A percentile compares a stretch with the other conserved stretches of the same genome.
Conservation (phyloP, 495 filamentous ascomycete species). For the Alectoria sarmentosa region DNA sequence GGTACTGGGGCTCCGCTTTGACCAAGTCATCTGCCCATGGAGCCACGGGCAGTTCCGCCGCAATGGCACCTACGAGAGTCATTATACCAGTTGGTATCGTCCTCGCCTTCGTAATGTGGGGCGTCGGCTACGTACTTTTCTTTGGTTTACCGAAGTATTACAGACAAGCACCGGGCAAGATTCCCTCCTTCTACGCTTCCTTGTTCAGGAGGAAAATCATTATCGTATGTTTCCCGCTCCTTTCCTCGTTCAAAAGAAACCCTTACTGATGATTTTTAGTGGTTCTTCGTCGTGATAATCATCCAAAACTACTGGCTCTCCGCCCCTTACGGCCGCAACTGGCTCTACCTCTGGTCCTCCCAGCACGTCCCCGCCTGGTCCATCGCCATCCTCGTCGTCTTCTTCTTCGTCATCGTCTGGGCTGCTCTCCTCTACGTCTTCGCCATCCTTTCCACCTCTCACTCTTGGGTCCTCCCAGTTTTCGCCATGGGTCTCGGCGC, state of each 20-base stretch:
- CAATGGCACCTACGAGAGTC: conserved; percentile 21
- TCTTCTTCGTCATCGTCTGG: conserved; percentile 58
- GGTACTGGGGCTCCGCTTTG: conserved; percentile 55
- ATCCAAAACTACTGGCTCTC: conserved; percentile 63
- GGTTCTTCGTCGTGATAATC: conserved; percentile 50
- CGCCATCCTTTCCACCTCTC: conserved; percentile 43
- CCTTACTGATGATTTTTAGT: conserved; percentile 1
- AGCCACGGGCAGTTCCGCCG: conserved; percentile 27
- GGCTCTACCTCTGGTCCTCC: conserved; percentile 52
- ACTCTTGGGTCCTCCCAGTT: conserved; percentile 59
- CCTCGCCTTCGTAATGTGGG: conserved; percentile 45
- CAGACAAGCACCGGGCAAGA: conserved; percentile 56
- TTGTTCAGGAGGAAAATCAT: conserved; percentile 54
- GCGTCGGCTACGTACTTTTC: conserved; percentile 46
- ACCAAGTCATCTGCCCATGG: conserved; percentile 28
- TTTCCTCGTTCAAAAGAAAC: not conserved
- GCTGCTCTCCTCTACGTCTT: conserved; percentile 42
- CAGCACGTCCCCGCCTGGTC: conserved; percentile 47
- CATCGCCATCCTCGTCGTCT: conserved; percentile 44
- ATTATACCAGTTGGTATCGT: conserved; percentile 43
- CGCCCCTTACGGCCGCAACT: conserved; percentile 54
- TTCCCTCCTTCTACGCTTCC: conserved; percentile 54
- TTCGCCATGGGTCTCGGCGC: conserved; percentile 59
- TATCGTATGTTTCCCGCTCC: conserved; percentile 21
- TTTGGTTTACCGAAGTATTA: conserved; percentile 59